phyloP scores from a whole-genome alignment of 257 asterid genomes.

The Scutellaria baicalensis region DNA sequence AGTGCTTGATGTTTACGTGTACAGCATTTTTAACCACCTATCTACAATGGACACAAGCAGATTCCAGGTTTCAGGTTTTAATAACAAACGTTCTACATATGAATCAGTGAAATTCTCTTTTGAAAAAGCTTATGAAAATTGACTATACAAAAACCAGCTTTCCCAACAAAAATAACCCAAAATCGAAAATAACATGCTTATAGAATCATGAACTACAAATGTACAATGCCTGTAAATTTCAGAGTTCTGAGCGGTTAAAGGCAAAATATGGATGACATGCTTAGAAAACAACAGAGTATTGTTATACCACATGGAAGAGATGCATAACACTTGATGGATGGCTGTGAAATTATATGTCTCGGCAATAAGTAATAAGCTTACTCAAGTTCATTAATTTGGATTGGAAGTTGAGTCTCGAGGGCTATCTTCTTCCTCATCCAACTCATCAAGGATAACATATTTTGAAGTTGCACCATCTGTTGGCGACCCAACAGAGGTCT shows the following conservation, averaged over 20 bases:
- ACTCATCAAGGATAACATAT: slow-evolving; percentile 81
- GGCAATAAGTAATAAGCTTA: slow-evolving; percentile 21
- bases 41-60: too few species aligned
- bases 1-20: too few species aligned
- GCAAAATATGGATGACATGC: background rate
- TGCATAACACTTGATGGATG: background rate
- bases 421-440: slow-evolving; percentile 60
- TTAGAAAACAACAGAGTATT: background rate
- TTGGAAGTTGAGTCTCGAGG: slow-evolving; percentile 23
- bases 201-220: too few species aligned
- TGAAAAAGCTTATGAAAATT: too few species aligned
- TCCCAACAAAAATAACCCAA: background rate
- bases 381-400: slow-evolving; percentile 22
- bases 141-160: background rate
- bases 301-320: background rate
- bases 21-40: too few species aligned
- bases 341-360: background rate
- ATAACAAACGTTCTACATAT: too few species aligned
- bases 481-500: slow-evolving; percentile 23
- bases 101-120: too few species aligned
- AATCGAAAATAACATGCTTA: background rate
- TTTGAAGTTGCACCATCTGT: slow-evolving; percentile 35
- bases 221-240: background rate
- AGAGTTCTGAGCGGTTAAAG: background rate
- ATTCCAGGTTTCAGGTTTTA: too few species aligned